Conservation (phyloP, 1,284 basidiomycete species). For the Malassezia furfur region DNA sequence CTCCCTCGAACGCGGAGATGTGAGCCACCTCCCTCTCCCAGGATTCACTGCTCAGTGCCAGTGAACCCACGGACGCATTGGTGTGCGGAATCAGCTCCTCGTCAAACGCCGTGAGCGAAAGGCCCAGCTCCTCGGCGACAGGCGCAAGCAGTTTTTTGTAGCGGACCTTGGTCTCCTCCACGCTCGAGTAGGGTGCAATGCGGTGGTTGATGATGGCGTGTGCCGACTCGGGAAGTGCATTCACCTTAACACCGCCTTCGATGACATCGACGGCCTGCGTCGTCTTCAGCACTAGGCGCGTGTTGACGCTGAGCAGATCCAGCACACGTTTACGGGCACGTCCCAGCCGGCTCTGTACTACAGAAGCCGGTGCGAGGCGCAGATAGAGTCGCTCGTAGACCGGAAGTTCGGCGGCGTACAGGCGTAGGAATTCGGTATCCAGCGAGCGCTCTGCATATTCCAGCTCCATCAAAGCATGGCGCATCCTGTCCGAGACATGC, state of each 20-base stretch:
- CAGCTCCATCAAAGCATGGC: constrained; percentile 50
- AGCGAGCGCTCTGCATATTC: constrained; percentile 41
- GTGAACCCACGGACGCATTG: constrained; percentile 5
- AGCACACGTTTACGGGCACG: neutral
- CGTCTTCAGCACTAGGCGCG: constrained; percentile 55
- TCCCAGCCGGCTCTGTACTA: constrained; percentile 3
- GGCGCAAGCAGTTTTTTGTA: constrained; percentile 51
- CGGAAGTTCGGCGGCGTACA: neutral
- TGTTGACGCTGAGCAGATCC: constrained; percentile 1
- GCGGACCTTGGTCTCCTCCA: constrained; percentile 51
- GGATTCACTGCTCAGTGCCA: neutral
- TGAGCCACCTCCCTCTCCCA: constrained; percentile 1
- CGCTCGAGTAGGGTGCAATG: constrained; percentile 54
- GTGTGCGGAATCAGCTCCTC: constrained; percentile 14
- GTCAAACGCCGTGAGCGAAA: constrained; percentile 56
- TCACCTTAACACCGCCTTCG: constrained; percentile 60
- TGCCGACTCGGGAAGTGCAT: constrained; percentile 57
- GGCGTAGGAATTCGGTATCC: constrained; percentile 5
- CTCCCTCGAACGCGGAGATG: constrained; percentile 3
- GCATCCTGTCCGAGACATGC: constrained; percentile 50
- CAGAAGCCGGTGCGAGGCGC: neutral
- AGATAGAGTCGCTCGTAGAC: neutral
- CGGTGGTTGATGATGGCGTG: constrained; percentile 58
- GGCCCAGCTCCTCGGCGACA: constrained; percentile 52
- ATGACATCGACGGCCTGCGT: constrained; percentile 64